These are phyloP conservation scores for Tolypocladium capitatum DNA, from an alignment of 2,329 filamentous ascomycete genomes.

Conservation along the genomic window DNA sequence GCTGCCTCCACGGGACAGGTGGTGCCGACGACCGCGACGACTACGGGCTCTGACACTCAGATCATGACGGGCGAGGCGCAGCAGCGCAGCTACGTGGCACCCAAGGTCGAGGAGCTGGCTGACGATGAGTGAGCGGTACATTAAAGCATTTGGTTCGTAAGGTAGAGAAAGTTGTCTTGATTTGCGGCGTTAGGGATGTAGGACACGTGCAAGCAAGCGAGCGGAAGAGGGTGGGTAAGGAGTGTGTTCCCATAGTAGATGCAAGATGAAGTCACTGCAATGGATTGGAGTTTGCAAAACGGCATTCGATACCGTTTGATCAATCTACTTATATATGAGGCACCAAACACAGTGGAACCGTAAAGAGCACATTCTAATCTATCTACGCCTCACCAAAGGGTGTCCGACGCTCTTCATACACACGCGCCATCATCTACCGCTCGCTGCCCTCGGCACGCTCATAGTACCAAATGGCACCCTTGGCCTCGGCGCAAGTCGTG, in stretches of 20 bases:
- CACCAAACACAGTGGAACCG: no score
- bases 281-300: not conserved
- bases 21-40: conserved; percentile 38
- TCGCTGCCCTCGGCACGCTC: conserved; percentile 27
- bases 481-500: conserved; percentile 40
- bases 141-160: not conserved
- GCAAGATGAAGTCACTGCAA: not conserved
- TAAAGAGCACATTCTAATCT: no score
- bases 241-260: not conserved
- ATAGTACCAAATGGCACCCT: conserved; percentile 41
- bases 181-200: conserved; percentile 12
- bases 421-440: not conserved
- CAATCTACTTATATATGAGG: not conserved
- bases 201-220: not conserved
- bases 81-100: conserved; percentile 34
- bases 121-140: conserved; percentile 29
- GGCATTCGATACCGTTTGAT: not conserved
- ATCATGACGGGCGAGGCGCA: conserved; percentile 29
- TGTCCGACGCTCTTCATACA: not conserved
- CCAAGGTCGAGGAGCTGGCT: conserved; percentile 38
- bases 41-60: conserved; percentile 43
- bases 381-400: not conserved
- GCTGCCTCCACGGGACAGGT: conserved; percentile 39
- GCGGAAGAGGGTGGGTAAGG: not conserved
- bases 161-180: conserved; percentile 1